Conservation (phyloP, 2,329 filamentous ascomycete species). For the Myriosclerotinia duriaeana region DNA sequence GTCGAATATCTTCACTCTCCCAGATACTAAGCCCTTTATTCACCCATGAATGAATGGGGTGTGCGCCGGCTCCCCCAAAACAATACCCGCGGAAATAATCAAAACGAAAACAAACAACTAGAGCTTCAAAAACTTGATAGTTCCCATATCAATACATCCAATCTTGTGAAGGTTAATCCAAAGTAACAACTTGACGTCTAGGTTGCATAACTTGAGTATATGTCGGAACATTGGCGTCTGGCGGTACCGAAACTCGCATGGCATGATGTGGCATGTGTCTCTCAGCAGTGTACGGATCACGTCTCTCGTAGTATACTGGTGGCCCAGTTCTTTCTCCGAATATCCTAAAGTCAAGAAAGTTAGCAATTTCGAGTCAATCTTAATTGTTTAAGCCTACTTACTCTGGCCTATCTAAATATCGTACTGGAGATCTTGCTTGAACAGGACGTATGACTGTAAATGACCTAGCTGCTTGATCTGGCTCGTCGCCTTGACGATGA, state of each 20-base stretch:
- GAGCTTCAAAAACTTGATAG: too few species aligned
- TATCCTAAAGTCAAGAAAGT: constrained; percentile 26
- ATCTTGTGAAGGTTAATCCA: constrained; percentile 23
- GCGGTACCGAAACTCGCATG: constrained; percentile 20
- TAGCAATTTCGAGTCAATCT: constrained; percentile 26
- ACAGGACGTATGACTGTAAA: constrained; percentile 25
- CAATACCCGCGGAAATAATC: background rate
- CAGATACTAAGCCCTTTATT: constrained; percentile 1
- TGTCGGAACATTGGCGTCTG: constrained; percentile 17
- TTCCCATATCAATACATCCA: background rate
- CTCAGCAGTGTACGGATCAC: constrained; percentile 17
- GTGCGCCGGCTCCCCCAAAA: background rate
- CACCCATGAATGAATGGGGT: background rate
- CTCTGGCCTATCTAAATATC: constrained; percentile 34
- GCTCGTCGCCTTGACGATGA: constrained; percentile 26
- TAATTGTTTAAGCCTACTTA: constrained; percentile 29
- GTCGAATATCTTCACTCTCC: background rate
- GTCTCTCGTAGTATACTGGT: constrained; percentile 26
- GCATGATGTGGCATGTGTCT: background rate
- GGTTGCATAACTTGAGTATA: constrained; percentile 26
- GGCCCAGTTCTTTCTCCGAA: constrained; percentile 25
- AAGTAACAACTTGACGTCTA: constrained; percentile 31
- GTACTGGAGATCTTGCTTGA: constrained; percentile 35
- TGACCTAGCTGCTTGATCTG: constrained; percentile 29
- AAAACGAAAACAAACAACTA: background rate